Conservation (phyloP, 1,284 basidiomycete genomes). For the Baeospora myosura region DNA sequence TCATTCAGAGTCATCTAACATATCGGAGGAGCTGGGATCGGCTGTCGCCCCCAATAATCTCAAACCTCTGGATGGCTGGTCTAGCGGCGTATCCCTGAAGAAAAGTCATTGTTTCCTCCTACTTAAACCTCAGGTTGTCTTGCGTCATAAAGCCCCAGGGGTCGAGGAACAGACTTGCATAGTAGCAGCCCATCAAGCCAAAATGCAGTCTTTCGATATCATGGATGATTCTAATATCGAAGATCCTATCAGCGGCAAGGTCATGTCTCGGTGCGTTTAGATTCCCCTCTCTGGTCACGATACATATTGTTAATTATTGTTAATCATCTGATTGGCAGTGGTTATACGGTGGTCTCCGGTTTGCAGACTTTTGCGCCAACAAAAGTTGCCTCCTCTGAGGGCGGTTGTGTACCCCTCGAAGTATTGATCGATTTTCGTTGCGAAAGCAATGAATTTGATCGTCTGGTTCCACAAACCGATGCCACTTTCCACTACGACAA, state of each 20-base stretch:
- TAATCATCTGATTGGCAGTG: slow-evolving; percentile 35
- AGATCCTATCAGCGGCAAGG: slow-evolving; percentile 79
- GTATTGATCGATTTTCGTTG: slow-evolving; percentile 81
- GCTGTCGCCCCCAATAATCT: slow-evolving; percentile 24
- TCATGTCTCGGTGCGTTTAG: slow-evolving; percentile 70
- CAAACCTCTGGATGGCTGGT: slow-evolving; percentile 67
- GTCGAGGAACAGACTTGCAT: slow-evolving; percentile 64
- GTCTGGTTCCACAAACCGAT: slow-evolving; percentile 85
- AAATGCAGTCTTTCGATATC: slow-evolving; percentile 76
- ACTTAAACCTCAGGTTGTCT: slow-evolving; percentile 86
- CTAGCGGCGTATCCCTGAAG: slow-evolving; percentile 54
- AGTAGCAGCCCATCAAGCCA: slow-evolving; percentile 77
- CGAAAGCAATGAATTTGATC: slow-evolving; percentile 79
- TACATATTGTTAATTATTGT: slow-evolving; percentile 3
- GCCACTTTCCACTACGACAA: slow-evolving; percentile 88
- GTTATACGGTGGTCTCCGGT: slow-evolving; percentile 68
- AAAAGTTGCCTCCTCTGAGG: slow-evolving; percentile 28
- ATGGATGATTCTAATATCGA: slow-evolving; percentile 75
- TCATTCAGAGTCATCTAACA: slow-evolving; percentile 6
- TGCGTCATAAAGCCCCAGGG: slow-evolving; percentile 57
- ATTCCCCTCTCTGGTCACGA: slow-evolving; percentile 1
- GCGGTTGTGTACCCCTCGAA: slow-evolving; percentile 74
- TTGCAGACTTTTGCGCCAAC: slow-evolving; percentile 87
- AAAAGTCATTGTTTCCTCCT: slow-evolving; percentile 80
- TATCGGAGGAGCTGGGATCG: slow-evolving; percentile 23